Evolutionary conservation across 139 green algal species (phyloP).

Genomic region (Parachlorella kessleri): DNA sequence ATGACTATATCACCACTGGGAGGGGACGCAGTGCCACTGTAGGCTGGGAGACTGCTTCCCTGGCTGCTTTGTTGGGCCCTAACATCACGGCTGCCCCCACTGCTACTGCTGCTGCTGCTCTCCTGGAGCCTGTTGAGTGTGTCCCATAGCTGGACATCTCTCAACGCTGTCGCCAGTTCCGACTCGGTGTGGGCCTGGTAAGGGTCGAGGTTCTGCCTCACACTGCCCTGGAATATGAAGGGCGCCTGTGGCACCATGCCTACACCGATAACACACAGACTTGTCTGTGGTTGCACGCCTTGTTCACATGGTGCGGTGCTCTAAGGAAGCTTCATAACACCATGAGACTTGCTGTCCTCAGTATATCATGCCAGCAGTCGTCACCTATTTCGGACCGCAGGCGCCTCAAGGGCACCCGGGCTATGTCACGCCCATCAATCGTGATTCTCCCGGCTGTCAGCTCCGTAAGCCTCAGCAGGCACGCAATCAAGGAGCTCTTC

Average conservation of each 20-base stretch:
- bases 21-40: no score
- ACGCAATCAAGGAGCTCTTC: conserved; percentile 67
- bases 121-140: not conserved
- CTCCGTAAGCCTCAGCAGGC: conserved; percentile 62
- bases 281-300: not conserved
- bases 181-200: conserved; percentile 27
- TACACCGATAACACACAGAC: conserved; percentile 19
- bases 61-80: no score
- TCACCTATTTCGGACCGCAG: conserved; percentile 52
- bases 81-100: not conserved
- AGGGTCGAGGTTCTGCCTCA: conserved; percentile 78
- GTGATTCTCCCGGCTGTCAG: conserved; percentile 36
- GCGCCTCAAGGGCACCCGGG: conserved; percentile 18
- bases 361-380: no score
- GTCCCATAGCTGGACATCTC: conserved; percentile 33
- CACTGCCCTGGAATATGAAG: conserved; percentile 70
- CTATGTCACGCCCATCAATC: conserved; percentile 51
- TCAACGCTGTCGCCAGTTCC: conserved; percentile 44
- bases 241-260: conserved; percentile 68
- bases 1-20: not conserved
- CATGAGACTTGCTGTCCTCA: not conserved
- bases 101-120: not conserved
- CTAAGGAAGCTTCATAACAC: not conserved
- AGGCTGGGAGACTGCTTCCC: no score
- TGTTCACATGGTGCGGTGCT: not conserved